Base-by-base conservation (phyloP, 768 basidiomycete genomes). In the Coprinellus micaceus region DNA sequence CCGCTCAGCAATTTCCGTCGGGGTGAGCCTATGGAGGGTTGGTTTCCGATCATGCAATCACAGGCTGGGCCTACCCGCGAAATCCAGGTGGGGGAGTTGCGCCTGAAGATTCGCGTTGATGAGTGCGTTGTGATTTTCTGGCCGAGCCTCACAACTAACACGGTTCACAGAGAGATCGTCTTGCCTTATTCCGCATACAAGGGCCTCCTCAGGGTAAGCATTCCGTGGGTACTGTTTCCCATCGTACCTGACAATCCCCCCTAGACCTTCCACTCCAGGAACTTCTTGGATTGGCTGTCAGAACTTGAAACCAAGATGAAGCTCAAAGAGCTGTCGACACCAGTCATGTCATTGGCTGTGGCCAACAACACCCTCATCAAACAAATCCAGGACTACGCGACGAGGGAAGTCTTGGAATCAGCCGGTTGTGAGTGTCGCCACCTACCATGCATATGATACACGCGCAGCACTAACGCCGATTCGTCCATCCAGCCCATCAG, bases 1-100 rank as follows among this genome's bases (percentile, higher is more conserved):
- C 74, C 84, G 1, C 75, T 94, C 22, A 71, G 71, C 9, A 89
- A 88, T 63, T 89, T 94, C 63, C 81, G 86, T 22, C 78, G 91
- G 24, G 83, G 85, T 17, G 88, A 91, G 61, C 67, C 73, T 3
- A 78, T 90, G 4, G 91, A 94, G 66, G 92, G 92, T 13, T 94
- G 89, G 89, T 94, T 85, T 69, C 88, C 91, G 13, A 82, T 92
- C 2, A 71, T 88, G 52, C 78, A 81, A 41, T 66, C 73, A 40
- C 81, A 78, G 37, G 69, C 77, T 10, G 64, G 57, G 7, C 24
- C 76, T 39, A 71, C 77, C 28, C 74, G 74, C 22, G 80, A 84
- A 61, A 64, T 82, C 43, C 86, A 88, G 64, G 78, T 84, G 5
- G 92, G 92, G 36, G 91, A 94, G 63, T 71, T 94, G 43, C 80